Evolutionary conservation across 495 filamentous ascomycete genomes (phyloP).

Genomic region (Chlorociboria aeruginascens): DNA sequence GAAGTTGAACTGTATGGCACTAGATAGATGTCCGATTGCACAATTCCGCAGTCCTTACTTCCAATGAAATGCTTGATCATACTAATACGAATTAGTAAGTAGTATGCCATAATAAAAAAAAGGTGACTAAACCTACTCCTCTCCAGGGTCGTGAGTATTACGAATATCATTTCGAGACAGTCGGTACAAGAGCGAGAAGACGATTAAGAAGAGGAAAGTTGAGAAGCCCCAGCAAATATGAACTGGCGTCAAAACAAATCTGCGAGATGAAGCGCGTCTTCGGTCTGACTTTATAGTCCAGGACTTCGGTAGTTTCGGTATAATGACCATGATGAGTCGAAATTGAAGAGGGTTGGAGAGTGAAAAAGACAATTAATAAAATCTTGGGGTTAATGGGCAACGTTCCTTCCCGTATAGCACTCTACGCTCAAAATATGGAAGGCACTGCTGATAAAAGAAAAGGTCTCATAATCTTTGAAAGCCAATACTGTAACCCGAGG

Average conservation of each 20-base stretch:
- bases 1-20: slow-evolving; percentile 16
- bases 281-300: too few relatives aligned
- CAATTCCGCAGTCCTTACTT: slow-evolving; percentile 32
- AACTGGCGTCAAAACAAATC: not conserved
- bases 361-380: too few relatives aligned
- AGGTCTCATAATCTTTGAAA: too few relatives aligned
- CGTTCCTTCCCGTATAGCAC: too few relatives aligned
- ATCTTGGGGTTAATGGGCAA: too few relatives aligned
- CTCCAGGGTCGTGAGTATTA: not conserved
- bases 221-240: not conserved
- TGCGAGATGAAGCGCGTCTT: too few relatives aligned
- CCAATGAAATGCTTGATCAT: slow-evolving; percentile 32
- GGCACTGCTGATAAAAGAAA: too few relatives aligned
- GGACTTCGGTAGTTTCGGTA: too few relatives aligned
- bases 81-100: slow-evolving; percentile 18
- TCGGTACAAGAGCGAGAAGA: not conserved
- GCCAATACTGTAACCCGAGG: too few relatives aligned
- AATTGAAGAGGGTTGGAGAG: too few relatives aligned
- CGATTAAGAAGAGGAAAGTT: not conserved
- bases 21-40: slow-evolving; percentile 29
- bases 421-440: too few relatives aligned
- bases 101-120: not conserved
- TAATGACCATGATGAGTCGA: too few relatives aligned
- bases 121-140: slow-evolving; percentile 1
- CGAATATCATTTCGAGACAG: not conserved